Evolutionary conservation across 2,329 filamentous ascomycete genomes (phyloP).

Genomic region (Graphiopsis chlorocephala): DNA sequence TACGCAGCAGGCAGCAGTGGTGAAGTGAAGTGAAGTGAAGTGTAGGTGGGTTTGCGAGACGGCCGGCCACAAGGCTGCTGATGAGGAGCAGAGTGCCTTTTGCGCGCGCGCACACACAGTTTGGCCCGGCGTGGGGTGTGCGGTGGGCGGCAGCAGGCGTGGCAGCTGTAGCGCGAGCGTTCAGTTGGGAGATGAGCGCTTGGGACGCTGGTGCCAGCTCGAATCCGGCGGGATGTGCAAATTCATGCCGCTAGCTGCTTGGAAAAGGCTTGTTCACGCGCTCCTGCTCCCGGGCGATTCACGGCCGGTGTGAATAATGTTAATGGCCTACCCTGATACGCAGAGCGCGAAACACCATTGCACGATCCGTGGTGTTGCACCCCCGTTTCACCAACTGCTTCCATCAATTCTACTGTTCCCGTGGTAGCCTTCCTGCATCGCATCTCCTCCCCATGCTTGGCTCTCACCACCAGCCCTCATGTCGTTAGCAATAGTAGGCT

Average conservation of each 20-base stretch:
- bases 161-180: not conserved
- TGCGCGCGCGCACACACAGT: not conserved
- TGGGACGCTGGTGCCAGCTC: not conserved
- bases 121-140: not conserved
- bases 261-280: not conserved
- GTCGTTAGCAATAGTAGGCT: not conserved
- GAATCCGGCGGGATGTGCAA: conserved; percentile 1
- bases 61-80: conserved; percentile 10
- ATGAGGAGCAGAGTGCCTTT: not conserved
- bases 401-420: not conserved
- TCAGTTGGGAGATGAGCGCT: not conserved
- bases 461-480: not conserved
- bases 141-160: not conserved
- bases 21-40: conserved; percentile 3
- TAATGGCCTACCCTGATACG: not conserved
- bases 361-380: not conserved
- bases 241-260: not conserved
- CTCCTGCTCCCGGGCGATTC: not conserved
- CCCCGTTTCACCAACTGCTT: not conserved
- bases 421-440: not conserved
- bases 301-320: conserved; percentile 1
- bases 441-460: not conserved
- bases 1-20: not conserved
- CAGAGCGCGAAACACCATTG: not conserved
- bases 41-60: not conserved